Conservation (phyloP, 257 asterid genomes). For the Nicotiana attenuata region DNA sequence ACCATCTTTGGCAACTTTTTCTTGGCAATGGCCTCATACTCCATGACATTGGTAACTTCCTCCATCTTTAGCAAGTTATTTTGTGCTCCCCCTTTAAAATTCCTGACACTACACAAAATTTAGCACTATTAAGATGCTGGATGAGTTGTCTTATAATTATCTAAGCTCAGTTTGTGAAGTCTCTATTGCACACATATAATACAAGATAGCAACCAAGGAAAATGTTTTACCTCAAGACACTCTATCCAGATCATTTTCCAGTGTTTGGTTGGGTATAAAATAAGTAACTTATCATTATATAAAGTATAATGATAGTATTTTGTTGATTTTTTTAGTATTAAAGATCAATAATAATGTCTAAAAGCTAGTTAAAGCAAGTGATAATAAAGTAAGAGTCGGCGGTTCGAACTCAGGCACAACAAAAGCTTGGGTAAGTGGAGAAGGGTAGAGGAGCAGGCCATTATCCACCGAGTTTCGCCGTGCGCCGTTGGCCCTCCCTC, state of each 20-base stretch:
- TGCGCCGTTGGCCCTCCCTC: too few relatives aligned
- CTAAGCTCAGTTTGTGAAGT: neutral
- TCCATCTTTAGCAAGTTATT: constrained; percentile 42
- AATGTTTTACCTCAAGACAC: neutral
- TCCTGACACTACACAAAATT: constrained; percentile 1
- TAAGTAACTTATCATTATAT: neutral
- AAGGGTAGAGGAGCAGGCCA: too few relatives aligned
- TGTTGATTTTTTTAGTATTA: neutral
- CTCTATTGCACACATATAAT: neutral
- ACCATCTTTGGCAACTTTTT: constrained; percentile 85
- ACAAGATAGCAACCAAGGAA: neutral
- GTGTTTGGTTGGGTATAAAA: neutral
- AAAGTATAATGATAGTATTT: neutral
- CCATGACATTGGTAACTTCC: constrained; percentile 72
- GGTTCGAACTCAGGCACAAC: too few relatives aligned
- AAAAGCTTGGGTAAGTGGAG: too few relatives aligned
- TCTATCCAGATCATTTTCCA: neutral
- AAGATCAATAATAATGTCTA: neutral
- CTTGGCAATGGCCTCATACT: constrained; percentile 88
- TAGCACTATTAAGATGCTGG: neutral
- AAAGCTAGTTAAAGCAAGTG: neutral
- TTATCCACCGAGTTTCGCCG: too few relatives aligned
- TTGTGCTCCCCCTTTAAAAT: constrained; percentile 19
- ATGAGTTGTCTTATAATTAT: neutral
- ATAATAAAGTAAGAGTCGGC: neutral